phyloP scores from a whole-genome alignment of 768 basidiomycete genomes.

The Solioccasus polychromus region DNA sequence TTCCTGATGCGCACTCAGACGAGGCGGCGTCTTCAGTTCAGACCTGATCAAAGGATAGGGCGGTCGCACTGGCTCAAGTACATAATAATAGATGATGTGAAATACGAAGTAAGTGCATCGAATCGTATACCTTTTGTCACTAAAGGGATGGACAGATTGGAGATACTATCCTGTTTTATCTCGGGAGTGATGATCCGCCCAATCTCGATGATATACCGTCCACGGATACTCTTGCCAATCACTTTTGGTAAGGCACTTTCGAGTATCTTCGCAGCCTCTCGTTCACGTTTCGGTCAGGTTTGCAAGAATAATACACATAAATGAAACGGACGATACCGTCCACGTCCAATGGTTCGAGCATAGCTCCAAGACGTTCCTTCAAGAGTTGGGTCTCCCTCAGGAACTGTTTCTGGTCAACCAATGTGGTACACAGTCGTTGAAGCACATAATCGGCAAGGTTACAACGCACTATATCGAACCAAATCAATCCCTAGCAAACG shows the following conservation, averaged over 20 bases:
- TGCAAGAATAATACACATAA: slow-evolving; percentile 56
- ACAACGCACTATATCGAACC: slow-evolving; percentile 36
- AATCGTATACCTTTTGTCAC: background rate
- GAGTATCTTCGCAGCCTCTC: background rate
- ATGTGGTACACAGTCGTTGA: slow-evolving; percentile 45
- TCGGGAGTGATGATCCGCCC: slow-evolving; percentile 36
- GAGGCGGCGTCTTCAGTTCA: slow-evolving; percentile 17
- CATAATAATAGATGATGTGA: slow-evolving; percentile 41
- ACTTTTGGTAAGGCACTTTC: slow-evolving; percentile 54
- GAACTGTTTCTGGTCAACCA: slow-evolving; percentile 62
- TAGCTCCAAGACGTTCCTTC: slow-evolving; percentile 55
- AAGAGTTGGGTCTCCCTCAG: slow-evolving; percentile 57
- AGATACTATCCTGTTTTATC: slow-evolving; percentile 56
- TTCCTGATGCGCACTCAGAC: slow-evolving; percentile 20
- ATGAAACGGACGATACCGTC: slow-evolving; percentile 38
- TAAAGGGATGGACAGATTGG: slow-evolving; percentile 45
- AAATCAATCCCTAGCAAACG: slow-evolving; percentile 22
- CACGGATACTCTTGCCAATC: slow-evolving; percentile 46
- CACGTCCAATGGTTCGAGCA: slow-evolving; percentile 81
- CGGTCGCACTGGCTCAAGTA: slow-evolving; percentile 37
- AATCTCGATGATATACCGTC: slow-evolving; percentile 33
- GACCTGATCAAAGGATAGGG: slow-evolving; percentile 33
- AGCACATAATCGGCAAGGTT: slow-evolving; percentile 47
- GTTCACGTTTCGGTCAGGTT: slow-evolving; percentile 48
- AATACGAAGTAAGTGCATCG: slow-evolving; percentile 39